phyloP scores from a whole-genome alignment of 1,284 basidiomycete genomes.

The Tausonia pullulans region DNA sequence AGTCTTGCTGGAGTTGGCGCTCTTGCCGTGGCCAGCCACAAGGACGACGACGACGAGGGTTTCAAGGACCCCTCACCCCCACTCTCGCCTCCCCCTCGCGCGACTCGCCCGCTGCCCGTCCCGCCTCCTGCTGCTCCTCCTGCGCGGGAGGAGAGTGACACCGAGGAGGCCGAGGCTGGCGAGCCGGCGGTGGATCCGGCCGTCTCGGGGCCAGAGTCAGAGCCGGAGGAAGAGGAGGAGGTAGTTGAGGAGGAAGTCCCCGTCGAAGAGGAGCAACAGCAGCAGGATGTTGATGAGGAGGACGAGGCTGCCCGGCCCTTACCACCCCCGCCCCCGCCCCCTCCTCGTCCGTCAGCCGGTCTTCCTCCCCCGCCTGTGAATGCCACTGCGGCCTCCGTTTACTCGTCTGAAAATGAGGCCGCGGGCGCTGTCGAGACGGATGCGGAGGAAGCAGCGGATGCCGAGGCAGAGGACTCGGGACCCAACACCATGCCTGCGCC shows the following conservation, averaged over 20 bases:
- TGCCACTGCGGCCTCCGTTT: background rate
- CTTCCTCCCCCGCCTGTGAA: slow-evolving; percentile 9
- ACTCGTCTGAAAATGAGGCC: background rate
- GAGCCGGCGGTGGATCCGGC: slow-evolving; percentile 1
- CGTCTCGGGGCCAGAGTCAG: background rate
- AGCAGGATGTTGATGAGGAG: slow-evolving; percentile 15
- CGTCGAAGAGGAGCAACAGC: background rate
- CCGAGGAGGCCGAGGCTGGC: slow-evolving; percentile 24
- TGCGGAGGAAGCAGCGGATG: background rate
- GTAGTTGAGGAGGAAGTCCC: slow-evolving; percentile 16
- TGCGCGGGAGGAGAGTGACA: slow-evolving; percentile 21
- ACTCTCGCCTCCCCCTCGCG: background rate
- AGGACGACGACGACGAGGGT: background rate
- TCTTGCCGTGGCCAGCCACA: no score
- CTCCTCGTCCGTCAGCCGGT: background rate
- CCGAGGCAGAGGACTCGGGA: background rate
- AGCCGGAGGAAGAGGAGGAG: slow-evolving; percentile 13
- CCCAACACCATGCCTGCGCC: no score
- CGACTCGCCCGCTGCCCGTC: slow-evolving; percentile 13
- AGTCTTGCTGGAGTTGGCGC: background rate
- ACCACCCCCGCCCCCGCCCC: slow-evolving; percentile 9
- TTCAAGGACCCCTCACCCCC: background rate
- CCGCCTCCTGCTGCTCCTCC: slow-evolving; percentile 20
- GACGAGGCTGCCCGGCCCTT: slow-evolving; percentile 15
- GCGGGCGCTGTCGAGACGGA: slow-evolving; percentile 7